Conservation (phyloP, 2,329 filamentous ascomycete species). For the Malbranchea cinnamomea region DNA sequence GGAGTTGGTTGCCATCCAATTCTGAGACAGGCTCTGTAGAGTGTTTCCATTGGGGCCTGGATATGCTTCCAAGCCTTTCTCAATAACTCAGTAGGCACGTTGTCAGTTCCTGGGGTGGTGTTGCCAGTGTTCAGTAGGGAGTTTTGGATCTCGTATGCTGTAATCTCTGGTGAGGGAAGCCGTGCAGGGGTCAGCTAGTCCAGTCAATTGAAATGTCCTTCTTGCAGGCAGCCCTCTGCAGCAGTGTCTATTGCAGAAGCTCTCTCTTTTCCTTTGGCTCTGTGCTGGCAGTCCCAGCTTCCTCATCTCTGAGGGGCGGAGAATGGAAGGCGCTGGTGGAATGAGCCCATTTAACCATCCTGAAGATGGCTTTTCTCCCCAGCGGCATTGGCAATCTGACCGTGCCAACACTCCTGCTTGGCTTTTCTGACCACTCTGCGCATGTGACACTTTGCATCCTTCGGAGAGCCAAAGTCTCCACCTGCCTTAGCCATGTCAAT, state of each 20-base stretch:
- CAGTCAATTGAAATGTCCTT: slow-evolving; percentile 1
- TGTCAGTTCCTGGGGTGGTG: slow-evolving; percentile 1
- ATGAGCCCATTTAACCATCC: slow-evolving; percentile 4
- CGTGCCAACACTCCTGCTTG: slow-evolving; percentile 2
- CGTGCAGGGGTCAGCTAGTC: background rate
- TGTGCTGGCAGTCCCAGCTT: background rate
- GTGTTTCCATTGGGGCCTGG: background rate
- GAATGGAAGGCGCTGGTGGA: slow-evolving; percentile 3
- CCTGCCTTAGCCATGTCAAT: background rate
- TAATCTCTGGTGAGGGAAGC: slow-evolving; percentile 1
- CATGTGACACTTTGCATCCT: slow-evolving; percentile 2
- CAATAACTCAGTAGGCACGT: background rate
- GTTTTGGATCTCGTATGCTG: slow-evolving; percentile 1
- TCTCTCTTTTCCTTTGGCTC: slow-evolving; percentile 1
- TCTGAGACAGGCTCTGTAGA: slow-evolving; percentile 10
- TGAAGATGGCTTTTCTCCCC: slow-evolving; percentile 3
- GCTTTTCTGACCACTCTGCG: slow-evolving; percentile 1
- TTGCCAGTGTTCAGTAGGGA: background rate
- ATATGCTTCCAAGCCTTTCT: slow-evolving; percentile 1
- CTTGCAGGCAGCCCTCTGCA: slow-evolving; percentile 1
- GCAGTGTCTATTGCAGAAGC: background rate
- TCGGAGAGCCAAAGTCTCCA: background rate
- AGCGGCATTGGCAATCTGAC: slow-evolving; percentile 1
- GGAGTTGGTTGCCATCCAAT: slow-evolving; percentile 11
- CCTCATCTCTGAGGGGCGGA: slow-evolving; percentile 1